Conservation (phyloP, 2,329 filamentous ascomycete genomes). For the Colletotrichum sp. region DNA sequence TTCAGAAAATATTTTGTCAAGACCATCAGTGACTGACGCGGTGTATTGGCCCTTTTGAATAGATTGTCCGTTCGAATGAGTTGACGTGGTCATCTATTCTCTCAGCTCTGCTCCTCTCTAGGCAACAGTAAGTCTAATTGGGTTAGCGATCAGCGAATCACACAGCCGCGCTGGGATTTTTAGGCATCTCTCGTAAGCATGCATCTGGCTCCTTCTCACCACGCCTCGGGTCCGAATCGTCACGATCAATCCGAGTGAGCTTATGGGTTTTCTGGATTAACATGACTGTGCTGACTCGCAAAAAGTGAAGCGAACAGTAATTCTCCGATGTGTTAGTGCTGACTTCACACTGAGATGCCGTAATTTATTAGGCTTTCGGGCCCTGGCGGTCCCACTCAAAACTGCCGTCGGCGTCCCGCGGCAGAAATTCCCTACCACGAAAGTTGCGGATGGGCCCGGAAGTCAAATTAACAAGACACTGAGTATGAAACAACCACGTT, state of each 20-base stretch:
- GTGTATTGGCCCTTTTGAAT: background rate
- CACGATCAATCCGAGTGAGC: background rate
- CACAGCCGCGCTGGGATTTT: background rate
- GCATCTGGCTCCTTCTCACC: background rate
- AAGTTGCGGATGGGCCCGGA: background rate
- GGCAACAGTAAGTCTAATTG: background rate
- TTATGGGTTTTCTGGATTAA: background rate
- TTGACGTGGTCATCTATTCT: background rate
- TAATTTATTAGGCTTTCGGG: background rate
- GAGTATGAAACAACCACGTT: background rate
- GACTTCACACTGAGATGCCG: background rate
- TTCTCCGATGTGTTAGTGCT: background rate
- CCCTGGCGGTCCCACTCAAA: background rate
- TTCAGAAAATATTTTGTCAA: background rate
- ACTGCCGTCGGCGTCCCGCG: background rate
- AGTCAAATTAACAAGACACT: background rate
- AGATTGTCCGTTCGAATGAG: background rate
- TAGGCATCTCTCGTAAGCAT: background rate
- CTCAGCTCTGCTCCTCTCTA: background rate
- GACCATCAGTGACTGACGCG: fast-evolving
- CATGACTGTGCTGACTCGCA: background rate
- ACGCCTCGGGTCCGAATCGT: background rate
- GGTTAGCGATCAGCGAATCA: background rate
- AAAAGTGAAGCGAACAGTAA: background rate
- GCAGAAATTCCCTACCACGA: background rate